phyloP scores from a whole-genome alignment of 305 asterid genomes.

The Ilex paraguariensis region DNA sequence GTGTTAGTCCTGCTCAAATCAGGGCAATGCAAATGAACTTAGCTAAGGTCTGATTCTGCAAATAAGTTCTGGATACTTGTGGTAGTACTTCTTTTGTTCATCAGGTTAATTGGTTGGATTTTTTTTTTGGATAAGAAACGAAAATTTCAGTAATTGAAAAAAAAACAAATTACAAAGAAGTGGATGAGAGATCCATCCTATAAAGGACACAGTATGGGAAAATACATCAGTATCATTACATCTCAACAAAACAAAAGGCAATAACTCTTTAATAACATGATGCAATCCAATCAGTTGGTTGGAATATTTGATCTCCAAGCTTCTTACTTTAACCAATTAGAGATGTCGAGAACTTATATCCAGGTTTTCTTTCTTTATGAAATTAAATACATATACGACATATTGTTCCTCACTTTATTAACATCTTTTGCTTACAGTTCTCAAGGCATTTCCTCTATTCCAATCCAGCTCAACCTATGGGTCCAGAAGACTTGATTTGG shows the following conservation, averaged over 20 bases:
- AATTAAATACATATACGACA: too few species aligned
- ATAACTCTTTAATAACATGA: too few species aligned
- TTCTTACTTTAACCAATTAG: slow-evolving; percentile 6
- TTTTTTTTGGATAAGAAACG: neutral
- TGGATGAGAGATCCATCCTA: too few species aligned
- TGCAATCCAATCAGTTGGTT: too few species aligned
- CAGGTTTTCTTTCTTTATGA: neutral
- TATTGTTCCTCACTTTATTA: neutral
- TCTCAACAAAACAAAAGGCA: too few species aligned
- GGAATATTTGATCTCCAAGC: too few species aligned
- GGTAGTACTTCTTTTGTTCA: neutral
- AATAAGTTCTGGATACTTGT: neutral
- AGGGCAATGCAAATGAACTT: slow-evolving; percentile 59
- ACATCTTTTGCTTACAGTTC: slow-evolving; percentile 45
- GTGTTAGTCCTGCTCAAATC: slow-evolving; percentile 56
- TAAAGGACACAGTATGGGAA: too few species aligned
- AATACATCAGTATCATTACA: too few species aligned
- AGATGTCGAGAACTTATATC: neutral
- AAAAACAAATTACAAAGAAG: too few species aligned
- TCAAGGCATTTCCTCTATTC: too few species aligned
- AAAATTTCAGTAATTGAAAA: neutral
- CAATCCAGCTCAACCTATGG: too few species aligned
- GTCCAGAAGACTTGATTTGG: too few species aligned
- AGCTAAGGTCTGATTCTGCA: slow-evolving; percentile 58
- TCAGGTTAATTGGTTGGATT: neutral